Conservation (phyloP, 2,329 filamentous ascomycete species). For the Fusarium sambucinum region DNA sequence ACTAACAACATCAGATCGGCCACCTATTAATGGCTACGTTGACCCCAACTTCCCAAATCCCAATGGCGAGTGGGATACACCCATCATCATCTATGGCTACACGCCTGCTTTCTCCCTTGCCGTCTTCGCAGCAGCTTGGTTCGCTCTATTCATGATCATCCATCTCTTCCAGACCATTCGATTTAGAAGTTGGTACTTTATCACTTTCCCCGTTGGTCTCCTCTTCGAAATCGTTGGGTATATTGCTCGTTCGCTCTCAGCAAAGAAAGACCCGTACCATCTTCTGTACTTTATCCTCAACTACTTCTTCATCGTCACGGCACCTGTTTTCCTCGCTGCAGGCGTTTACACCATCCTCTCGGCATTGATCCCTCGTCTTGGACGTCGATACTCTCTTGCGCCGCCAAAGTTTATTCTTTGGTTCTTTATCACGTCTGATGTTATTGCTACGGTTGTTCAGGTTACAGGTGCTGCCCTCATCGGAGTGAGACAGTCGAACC, state of each 20-base stretch:
- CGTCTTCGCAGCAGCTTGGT: slow-evolving; percentile 58
- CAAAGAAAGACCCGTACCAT: slow-evolving; percentile 64
- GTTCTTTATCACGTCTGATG: slow-evolving; percentile 67
- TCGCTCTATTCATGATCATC: slow-evolving; percentile 55
- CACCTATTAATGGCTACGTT: slow-evolving; percentile 55
- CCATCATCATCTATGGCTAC: slow-evolving; percentile 65
- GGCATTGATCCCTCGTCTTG: slow-evolving; percentile 61
- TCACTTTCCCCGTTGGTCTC: slow-evolving; percentile 58
- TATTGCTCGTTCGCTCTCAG: slow-evolving; percentile 60
- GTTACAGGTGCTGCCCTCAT: slow-evolving; percentile 67
- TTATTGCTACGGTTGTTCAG: slow-evolving; percentile 65
- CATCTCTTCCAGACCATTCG: slow-evolving; percentile 55
- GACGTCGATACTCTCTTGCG: slow-evolving; percentile 58
- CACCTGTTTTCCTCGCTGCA: slow-evolving; percentile 68
- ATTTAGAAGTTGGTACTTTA: slow-evolving; percentile 61
- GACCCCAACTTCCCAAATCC: slow-evolving; percentile 66
- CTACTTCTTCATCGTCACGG: slow-evolving; percentile 72
- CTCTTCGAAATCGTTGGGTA: slow-evolving; percentile 65
- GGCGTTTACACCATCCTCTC: slow-evolving; percentile 67
- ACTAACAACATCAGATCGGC: slow-evolving; percentile 16
- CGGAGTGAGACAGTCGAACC: slow-evolving; percentile 61
- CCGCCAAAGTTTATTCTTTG: slow-evolving; percentile 62
- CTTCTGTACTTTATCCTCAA: slow-evolving; percentile 68
- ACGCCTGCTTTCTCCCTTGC: slow-evolving; percentile 60
- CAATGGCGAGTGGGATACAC: slow-evolving; percentile 58